Evolutionary conservation across 2,329 filamentous ascomycete species (phyloP).

Genomic region (Geosmithia flava): DNA sequence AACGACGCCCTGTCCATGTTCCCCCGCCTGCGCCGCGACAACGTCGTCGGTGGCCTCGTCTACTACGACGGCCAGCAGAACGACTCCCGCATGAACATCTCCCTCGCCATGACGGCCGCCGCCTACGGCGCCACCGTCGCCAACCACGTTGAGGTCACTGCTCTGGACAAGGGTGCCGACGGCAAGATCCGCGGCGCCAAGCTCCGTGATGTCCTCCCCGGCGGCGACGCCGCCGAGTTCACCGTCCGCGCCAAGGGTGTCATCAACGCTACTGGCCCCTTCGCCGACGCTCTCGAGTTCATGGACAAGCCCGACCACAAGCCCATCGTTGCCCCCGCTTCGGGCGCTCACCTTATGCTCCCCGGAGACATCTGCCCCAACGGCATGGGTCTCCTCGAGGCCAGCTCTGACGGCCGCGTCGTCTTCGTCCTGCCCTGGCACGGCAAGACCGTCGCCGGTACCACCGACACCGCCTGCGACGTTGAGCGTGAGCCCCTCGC

Average conservation of each 20-base stretch:
- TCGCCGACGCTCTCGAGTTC: slow-evolving; percentile 68
- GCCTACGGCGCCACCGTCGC: slow-evolving; percentile 70
- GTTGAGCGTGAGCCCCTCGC: slow-evolving; percentile 60
- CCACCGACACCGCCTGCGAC: slow-evolving; percentile 61
- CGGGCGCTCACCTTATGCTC: slow-evolving; percentile 73
- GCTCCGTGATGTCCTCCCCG: slow-evolving; percentile 43
- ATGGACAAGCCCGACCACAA: slow-evolving; percentile 60
- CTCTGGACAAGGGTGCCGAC: slow-evolving; percentile 55
- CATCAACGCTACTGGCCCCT: slow-evolving; percentile 76
- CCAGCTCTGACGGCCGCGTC: slow-evolving; percentile 73
- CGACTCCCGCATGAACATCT: slow-evolving; percentile 79
- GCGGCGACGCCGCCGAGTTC: slow-evolving; percentile 43
- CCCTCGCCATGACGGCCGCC: slow-evolving; percentile 66
- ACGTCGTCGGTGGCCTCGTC: slow-evolving; percentile 64
- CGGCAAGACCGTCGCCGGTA: slow-evolving; percentile 75
- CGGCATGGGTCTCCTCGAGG: slow-evolving; percentile 72
- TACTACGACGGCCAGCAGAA: slow-evolving; percentile 86
- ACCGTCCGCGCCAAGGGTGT: slow-evolving; percentile 66
- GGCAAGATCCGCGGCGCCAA: slow-evolving; percentile 59
- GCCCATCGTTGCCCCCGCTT: slow-evolving; percentile 68
- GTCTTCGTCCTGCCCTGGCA: slow-evolving; percentile 85
- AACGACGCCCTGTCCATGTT: slow-evolving; percentile 67
- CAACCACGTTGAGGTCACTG: slow-evolving; percentile 71
- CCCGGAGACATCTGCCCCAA: slow-evolving; percentile 68
- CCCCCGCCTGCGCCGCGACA: slow-evolving; percentile 63